Conservation (phyloP, 768 basidiomycete species). For the Xerocomus potaroensis region DNA sequence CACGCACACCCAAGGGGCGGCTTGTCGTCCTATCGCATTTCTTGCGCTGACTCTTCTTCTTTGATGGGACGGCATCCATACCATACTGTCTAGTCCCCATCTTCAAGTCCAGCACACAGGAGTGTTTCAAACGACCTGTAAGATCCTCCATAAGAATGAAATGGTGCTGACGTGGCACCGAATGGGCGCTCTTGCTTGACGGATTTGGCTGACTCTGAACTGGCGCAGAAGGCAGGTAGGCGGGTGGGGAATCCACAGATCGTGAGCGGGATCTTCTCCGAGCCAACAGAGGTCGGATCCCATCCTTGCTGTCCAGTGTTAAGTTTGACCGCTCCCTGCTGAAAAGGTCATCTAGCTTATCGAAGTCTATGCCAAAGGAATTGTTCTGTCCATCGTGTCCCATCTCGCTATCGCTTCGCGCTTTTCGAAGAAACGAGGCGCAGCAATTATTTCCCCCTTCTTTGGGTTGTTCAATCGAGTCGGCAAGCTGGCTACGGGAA, state of each 20-base stretch:
- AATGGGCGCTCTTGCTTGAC: conserved; percentile 39
- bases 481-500: conserved; percentile 10
- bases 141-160: conserved; percentile 99
- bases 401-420: conserved; percentile 57
- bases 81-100: conserved; percentile 99
- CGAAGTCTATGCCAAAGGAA: conserved; percentile 43
- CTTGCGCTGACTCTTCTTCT: conserved; percentile 98
- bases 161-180: conserved; percentile 84
- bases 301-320: conserved; percentile 18
- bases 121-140: conserved; percentile 84
- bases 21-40: conserved; percentile 98
- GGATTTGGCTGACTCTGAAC: conserved; percentile 28
- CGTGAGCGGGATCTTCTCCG: conserved; percentile 42
- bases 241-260: conserved; percentile 28
- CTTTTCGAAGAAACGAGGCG: conserved; percentile 48
- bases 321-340: conserved; percentile 14
- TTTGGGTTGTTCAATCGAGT: conserved; percentile 37
- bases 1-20: conserved; percentile 80
- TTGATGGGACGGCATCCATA: conserved; percentile 84
- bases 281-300: conserved; percentile 27
- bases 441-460: conserved; percentile 37
- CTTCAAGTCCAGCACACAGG: conserved; percentile 97
- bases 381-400: conserved; percentile 34
- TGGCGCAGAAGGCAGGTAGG: conserved; percentile 26
- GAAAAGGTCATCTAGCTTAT: conserved; percentile 23